phyloP scores from a whole-genome alignment of 208 protist genomes.

The Trypanosoma brucei region DNA sequence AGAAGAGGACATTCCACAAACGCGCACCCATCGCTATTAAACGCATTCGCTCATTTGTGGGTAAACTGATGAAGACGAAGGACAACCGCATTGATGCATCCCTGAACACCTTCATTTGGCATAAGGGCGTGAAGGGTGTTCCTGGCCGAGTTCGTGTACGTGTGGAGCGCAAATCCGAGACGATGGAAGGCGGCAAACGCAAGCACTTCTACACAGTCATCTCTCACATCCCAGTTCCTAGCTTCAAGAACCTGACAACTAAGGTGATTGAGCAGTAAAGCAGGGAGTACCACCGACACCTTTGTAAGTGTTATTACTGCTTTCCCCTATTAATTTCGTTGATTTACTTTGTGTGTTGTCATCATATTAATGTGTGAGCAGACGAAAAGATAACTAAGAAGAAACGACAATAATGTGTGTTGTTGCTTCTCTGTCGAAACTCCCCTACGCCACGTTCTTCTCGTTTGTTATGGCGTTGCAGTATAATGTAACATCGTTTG shows the following conservation, averaged over 20 bases:
- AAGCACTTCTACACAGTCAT: slow-evolving; percentile 90
- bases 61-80: slow-evolving; percentile 93
- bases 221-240: slow-evolving; percentile 78
- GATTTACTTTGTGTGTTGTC: too few species aligned
- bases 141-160: slow-evolving; percentile 94
- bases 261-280: slow-evolving; percentile 68
- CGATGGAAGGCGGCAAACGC: slow-evolving; percentile 71
- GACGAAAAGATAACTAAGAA: too few species aligned
- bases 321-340: too few species aligned
- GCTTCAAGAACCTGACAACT: slow-evolving; percentile 85
- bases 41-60: slow-evolving; percentile 93
- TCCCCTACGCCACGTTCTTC: too few species aligned
- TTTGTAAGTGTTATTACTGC: not conserved
- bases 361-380: too few species aligned
- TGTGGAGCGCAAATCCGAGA: slow-evolving; percentile 86
- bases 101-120: slow-evolving; percentile 96
- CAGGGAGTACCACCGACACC: not conserved
- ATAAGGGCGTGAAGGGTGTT: slow-evolving; percentile 92
- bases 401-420: too few species aligned
- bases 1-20: slow-evolving; percentile 96
- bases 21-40: slow-evolving; percentile 95
- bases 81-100: slow-evolving; percentile 95
- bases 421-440: too few species aligned
- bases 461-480: too few species aligned
- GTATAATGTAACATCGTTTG: too few species aligned